Evolutionary conservation across 306 rosid species (phyloP).

Genomic region (Albizia julibrissin): DNA sequence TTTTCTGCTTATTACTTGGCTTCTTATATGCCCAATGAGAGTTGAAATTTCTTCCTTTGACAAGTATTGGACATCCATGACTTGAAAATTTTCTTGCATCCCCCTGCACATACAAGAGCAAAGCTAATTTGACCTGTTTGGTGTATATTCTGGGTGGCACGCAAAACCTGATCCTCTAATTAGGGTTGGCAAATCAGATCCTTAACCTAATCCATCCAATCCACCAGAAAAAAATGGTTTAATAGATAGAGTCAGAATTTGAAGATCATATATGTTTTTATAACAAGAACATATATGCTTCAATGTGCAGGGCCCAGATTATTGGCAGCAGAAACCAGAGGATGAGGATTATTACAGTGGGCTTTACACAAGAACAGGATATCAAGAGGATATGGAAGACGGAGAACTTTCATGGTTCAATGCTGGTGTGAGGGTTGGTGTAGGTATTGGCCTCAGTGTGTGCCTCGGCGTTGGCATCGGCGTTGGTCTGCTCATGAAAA

Average conservation of each 20-base stretch:
- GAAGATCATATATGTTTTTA: background rate
- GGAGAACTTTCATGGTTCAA: slow-evolving; percentile 89
- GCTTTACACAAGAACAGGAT: slow-evolving; percentile 46
- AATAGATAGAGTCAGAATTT: background rate
- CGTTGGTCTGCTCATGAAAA: slow-evolving; percentile 68
- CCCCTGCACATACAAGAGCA: background rate
- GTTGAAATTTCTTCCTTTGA: background rate
- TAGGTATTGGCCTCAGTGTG: slow-evolving; percentile 84
- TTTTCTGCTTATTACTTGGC: background rate
- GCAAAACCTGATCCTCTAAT: background rate
- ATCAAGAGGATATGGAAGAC: slow-evolving; percentile 62
- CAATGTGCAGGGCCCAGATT: slow-evolving; percentile 42
- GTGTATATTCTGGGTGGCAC: background rate
- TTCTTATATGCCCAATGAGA: background rate
- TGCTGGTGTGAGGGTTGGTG: slow-evolving; percentile 79
- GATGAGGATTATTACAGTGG: slow-evolving; percentile 45
- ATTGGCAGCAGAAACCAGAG: slow-evolving; percentile 44
- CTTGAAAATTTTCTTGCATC: background rate
- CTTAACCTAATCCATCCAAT: background rate
- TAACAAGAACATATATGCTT: slow-evolving; percentile 11
- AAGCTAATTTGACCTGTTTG: background rate
- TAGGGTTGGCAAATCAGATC: background rate
- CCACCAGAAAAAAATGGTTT: background rate
- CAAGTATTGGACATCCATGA: background rate
- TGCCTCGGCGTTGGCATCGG: slow-evolving; percentile 85